These are phyloP conservation scores for Fusarium vanettenii DNA, from an alignment of 2,329 filamentous ascomycete genomes.

Conservation along the genomic window DNA sequence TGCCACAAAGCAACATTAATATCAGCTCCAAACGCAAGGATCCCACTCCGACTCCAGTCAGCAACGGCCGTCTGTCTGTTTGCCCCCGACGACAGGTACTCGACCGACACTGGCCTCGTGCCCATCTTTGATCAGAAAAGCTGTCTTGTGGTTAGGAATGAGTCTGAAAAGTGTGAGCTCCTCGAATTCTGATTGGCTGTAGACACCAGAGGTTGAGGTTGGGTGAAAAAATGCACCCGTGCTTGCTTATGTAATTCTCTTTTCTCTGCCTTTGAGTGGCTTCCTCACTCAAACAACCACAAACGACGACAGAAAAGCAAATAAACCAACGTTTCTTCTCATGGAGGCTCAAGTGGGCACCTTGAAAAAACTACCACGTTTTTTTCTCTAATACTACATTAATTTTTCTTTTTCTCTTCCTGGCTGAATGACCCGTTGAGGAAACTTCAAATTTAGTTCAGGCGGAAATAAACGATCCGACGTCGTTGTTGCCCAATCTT, in stretches of 20 bases:
- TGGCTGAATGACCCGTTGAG: not conserved
- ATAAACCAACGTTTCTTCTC: slow-evolving; percentile 1
- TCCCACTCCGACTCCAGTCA: slow-evolving; percentile 82
- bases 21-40: slow-evolving; percentile 90
- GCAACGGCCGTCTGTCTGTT: slow-evolving; percentile 91
- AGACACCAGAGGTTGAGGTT: slow-evolving; percentile 32
- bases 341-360: slow-evolving; percentile 3
- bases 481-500: not conserved
- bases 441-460: not conserved
- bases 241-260: slow-evolving; percentile 41
- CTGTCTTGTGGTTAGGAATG: slow-evolving; percentile 33
- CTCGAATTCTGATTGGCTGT: slow-evolving; percentile 52
- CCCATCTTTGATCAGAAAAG: slow-evolving; percentile 41
- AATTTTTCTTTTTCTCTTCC: not conserved
- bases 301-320: slow-evolving; percentile 28
- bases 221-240: not conserved
- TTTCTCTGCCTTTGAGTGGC: slow-evolving; percentile 12
- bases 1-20: slow-evolving; percentile 91
- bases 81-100: slow-evolving; percentile 80
- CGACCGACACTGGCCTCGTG: slow-evolving; percentile 50
- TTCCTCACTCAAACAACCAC: slow-evolving; percentile 10
- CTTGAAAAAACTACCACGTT: not conserved
- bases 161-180: slow-evolving; percentile 51
- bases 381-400: not conserved
- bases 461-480: slow-evolving; percentile 1